Evolutionary conservation across 768 basidiomycete species (phyloP).

Genomic region (Boletellus ananiceps): DNA sequence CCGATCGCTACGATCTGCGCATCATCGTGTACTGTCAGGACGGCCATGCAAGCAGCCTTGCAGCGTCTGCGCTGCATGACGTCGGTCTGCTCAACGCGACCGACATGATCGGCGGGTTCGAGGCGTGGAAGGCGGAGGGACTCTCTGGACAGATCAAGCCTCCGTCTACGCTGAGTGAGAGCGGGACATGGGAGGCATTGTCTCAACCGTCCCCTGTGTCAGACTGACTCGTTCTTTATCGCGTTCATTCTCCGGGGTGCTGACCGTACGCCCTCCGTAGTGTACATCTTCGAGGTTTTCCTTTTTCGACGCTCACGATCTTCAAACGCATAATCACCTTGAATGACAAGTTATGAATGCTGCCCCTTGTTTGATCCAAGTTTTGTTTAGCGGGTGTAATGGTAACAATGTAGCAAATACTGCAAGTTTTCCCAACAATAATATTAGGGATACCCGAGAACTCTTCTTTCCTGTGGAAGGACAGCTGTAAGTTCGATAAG

Average conservation of each 20-base stretch:
- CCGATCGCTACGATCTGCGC: constrained; percentile 69
- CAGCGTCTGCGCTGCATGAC: constrained; percentile 63
- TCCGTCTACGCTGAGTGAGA: constrained; percentile 26
- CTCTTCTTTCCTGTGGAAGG: too few relatives aligned
- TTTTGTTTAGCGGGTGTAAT: too few relatives aligned
- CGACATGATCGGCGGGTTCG: constrained; percentile 71
- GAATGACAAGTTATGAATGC: too few relatives aligned
- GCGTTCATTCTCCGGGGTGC: background rate
- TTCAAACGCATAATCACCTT: too few relatives aligned
- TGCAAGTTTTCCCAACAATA: too few relatives aligned
- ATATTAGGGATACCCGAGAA: too few relatives aligned
- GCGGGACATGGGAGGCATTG: constrained; percentile 28
- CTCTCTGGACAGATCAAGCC: constrained; percentile 49
- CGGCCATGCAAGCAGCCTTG: constrained; percentile 68
- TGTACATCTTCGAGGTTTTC: background rate
- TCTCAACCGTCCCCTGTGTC: constrained; percentile 27
- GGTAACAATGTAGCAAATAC: too few relatives aligned
- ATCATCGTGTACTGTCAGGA: constrained; percentile 75
- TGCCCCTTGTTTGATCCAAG: too few relatives aligned
- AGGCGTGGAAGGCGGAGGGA: constrained; percentile 65
- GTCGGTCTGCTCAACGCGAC: constrained; percentile 71
- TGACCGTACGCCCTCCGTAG: background rate
- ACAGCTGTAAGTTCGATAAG: too few relatives aligned
- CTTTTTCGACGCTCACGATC: too few relatives aligned
- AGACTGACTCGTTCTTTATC: constrained; percentile 8